Percentiles rank a stretch among this genome's conserved stretches.
Evolutionary conservation across 2,329 filamentous ascomycete species (phyloP).

Genomic region (Albophoma yamanashiensis): DNA sequence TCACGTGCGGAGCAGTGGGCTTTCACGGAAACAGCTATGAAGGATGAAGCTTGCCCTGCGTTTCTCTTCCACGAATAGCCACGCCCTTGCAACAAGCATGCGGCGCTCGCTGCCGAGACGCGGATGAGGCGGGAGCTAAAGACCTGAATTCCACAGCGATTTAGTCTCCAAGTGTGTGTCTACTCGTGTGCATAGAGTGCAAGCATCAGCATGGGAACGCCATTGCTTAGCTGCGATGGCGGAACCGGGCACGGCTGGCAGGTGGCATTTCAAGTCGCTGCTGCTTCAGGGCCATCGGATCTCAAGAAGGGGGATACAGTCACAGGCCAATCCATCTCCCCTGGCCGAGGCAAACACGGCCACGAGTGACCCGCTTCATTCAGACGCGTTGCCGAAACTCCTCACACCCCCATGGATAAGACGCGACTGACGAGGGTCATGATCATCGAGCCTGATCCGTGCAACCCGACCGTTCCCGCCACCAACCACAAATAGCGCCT

Average conservation of each 20-base stretch:
- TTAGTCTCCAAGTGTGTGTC: neutral
- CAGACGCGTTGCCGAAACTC: neutral
- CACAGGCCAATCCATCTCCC: neutral
- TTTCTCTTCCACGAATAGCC: neutral
- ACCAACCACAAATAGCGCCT: conserved; percentile 8
- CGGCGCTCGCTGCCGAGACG: neutral
- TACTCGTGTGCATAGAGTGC: too few species aligned
- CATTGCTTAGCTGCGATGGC: neutral
- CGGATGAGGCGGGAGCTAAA: neutral
- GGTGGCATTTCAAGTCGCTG: neutral
- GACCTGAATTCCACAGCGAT: neutral
- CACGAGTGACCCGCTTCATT: neutral
- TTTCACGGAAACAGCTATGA: neutral
- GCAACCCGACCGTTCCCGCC: conserved; percentile 3
- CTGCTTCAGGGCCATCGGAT: neutral
- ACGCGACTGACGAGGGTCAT: neutral
- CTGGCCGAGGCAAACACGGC: neutral
- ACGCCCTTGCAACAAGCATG: too few species aligned
- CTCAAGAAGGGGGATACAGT: neutral
- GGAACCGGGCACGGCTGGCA: neutral
- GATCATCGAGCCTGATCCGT: neutral
- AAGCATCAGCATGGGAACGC: neutral
- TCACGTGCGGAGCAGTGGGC: conserved; percentile 4
- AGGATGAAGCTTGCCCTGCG: neutral
- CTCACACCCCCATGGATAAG: neutral